Conservation (phyloP, 1,139 yeast species). For the Magnusiomyces fungicola region DNA sequence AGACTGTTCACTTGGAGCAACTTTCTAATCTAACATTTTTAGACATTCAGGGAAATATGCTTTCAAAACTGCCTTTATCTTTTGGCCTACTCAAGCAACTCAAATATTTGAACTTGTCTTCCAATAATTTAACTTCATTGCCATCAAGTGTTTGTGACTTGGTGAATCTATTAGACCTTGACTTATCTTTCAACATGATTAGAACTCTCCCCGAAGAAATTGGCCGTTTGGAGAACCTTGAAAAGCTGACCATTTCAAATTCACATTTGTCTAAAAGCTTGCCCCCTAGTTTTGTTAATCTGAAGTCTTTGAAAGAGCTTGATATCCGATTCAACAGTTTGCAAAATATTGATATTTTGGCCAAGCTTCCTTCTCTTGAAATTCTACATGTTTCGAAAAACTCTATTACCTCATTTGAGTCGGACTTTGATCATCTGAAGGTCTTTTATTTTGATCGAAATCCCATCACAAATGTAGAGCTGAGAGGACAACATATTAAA, state of each 20-base stretch:
- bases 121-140: conserved; percentile 63
- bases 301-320: conserved; percentile 57
- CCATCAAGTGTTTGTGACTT: conserved; percentile 67
- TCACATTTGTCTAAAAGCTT: conserved; percentile 54
- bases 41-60: conserved; percentile 61
- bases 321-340: conserved; percentile 74
- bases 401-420: conserved; percentile 62
- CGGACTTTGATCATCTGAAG: conserved; percentile 30
- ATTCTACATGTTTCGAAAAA: conserved; percentile 73
- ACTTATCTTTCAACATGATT: conserved; percentile 75
- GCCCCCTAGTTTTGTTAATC: conserved; percentile 47
- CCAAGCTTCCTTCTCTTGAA: conserved; percentile 59
- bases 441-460: conserved; percentile 54
- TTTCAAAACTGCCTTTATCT: conserved; percentile 56
- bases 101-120: conserved; percentile 62
- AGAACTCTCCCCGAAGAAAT: conserved; percentile 54
- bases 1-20: conserved; percentile 27
- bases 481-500: conserved; percentile 48
- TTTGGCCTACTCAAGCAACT: conserved; percentile 52
- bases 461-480: conserved; percentile 71
- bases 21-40: conserved; percentile 26
- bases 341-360: conserved; percentile 54
- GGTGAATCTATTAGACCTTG: conserved; percentile 55
- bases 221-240: conserved; percentile 50
- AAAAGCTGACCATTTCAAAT: conserved; percentile 67